Base-by-base conservation (phyloP, 140 eudicot species). In the Oenanthe javanica region DNA sequence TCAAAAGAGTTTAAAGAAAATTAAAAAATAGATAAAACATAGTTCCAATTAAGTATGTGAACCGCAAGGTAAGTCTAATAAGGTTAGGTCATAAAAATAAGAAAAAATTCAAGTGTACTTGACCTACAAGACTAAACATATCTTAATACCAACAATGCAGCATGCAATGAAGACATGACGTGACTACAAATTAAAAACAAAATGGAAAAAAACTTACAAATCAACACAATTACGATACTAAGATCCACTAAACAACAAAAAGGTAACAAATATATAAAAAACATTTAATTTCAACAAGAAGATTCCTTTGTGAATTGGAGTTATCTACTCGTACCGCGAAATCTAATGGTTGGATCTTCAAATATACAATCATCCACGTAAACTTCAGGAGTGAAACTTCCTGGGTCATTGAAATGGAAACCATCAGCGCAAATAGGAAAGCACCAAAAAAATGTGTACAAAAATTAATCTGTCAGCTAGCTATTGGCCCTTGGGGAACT, bases 261-360 rank as follows among this genome's bases (percentile, higher is more conserved):
- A 19, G 57, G 40, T 9, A 77, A 52, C 54, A 52, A 64, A 40
- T 40, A 77, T 1, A 38, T 6, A 36, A 77, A 8, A 52, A 4
- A 55, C 51, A 77, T 5, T 3, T 36, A 36, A 36, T 36, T 36
- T 36, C 79, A 23, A 51, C 42, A 49, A 18, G 14, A 66, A 79
- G 38, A 45, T 11, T 11, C 6, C 46, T 67, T 25, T 67, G 43
- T n/a, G 63, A 48, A 78, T 79, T 52, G 47, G 16, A 31, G 36
- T 13, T 47, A 6, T 1, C 55, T 63, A 77, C 16, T 85, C 81
- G 84, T 86, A 94, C 98, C 98, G 42, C 86, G 91, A 77, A 94
- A 94, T 78, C 80, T 85, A 23, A 94, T 90, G 46, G 98, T 94
- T 70, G 98, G 98, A 80, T 94, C 98, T 88, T 94, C 97, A 83